phyloP scores from a whole-genome alignment of 371 early-diverging fungal genomes.

The Syncephalastrum sp. region DNA sequence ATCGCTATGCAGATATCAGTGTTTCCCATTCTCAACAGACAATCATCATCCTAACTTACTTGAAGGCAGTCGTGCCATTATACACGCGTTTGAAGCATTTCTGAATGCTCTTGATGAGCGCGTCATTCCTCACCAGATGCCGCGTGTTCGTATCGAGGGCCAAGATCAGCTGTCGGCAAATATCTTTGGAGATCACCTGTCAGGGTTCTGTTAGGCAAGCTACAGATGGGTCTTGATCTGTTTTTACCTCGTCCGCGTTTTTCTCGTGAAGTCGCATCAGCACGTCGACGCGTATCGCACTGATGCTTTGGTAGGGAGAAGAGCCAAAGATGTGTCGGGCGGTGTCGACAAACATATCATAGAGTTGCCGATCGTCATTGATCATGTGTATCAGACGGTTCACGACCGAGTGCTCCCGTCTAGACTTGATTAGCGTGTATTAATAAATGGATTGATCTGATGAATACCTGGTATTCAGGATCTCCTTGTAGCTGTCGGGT shows the following conservation, averaged over 20 bases:
- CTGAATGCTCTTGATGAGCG: constrained; percentile 61
- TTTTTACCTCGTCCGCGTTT: constrained; percentile 43
- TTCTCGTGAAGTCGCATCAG: constrained; percentile 68
- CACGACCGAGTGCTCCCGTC: constrained; percentile 58
- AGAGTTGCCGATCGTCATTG: constrained; percentile 54
- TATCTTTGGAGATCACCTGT: constrained; percentile 51
- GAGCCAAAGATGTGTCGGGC: constrained; percentile 56
- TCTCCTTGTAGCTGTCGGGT: constrained; percentile 47
- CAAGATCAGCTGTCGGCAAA: constrained; percentile 65
- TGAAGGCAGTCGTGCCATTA: constrained; percentile 56
- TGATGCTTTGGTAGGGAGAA: constrained; percentile 57
- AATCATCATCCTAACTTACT: constrained; percentile 33
- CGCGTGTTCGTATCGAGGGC: constrained; percentile 68
- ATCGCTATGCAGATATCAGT: constrained; percentile 35
- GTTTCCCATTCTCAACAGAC: too few relatives aligned
- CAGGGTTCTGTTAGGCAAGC: not conserved
- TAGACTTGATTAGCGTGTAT: constrained; percentile 9
- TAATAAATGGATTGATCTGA: not conserved
- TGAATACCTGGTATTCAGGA: constrained; percentile 48
- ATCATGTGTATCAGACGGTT: constrained; percentile 49
- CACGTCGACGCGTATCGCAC: constrained; percentile 69
- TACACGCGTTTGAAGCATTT: constrained; percentile 64
- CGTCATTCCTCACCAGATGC: constrained; percentile 65
- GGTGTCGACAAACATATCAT: constrained; percentile 58
- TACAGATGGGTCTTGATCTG: not conserved